Conservation (phyloP, 202 grass and related monocot species). For the Saccharum hybrid region DNA sequence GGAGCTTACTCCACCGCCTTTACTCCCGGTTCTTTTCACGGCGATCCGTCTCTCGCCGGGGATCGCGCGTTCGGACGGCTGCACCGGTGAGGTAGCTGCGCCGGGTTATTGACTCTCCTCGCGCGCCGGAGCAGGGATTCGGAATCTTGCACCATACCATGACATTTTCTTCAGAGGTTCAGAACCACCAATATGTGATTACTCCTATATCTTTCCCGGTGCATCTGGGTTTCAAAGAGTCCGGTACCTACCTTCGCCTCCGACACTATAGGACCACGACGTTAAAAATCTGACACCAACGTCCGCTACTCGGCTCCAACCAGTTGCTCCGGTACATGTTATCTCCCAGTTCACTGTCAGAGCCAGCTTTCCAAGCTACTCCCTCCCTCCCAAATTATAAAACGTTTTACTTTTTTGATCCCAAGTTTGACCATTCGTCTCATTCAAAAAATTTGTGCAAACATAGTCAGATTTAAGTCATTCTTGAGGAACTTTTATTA, state of each 20-base stretch:
- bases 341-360: neutral
- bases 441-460: too few species aligned
- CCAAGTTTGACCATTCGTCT: too few species aligned
- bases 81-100: neutral
- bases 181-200: neutral
- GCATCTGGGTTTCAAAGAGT: neutral
- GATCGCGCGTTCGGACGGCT: conserved; percentile 29
- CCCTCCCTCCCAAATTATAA: too few species aligned
- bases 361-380: conserved; percentile 6
- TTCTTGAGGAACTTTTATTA: too few species aligned
- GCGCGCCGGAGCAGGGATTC: neutral
- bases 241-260: neutral
- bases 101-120: neutral
- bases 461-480: too few species aligned
- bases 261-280: conserved; percentile 9
- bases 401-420: too few species aligned
- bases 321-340: conserved; percentile 35
- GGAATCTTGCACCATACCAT: neutral
- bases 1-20: conserved; percentile 25
- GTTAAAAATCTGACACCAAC: neutral
- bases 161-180: neutral
- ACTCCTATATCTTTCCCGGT: neutral
- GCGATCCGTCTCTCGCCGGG: neutral
- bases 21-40: conserved; percentile 22
- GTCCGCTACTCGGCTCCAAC: neutral